These are phyloP conservation scores for Trichophyton verrucosum DNA, from an alignment of 2,329 filamentous ascomycete species.

Conservation along the genomic window DNA sequence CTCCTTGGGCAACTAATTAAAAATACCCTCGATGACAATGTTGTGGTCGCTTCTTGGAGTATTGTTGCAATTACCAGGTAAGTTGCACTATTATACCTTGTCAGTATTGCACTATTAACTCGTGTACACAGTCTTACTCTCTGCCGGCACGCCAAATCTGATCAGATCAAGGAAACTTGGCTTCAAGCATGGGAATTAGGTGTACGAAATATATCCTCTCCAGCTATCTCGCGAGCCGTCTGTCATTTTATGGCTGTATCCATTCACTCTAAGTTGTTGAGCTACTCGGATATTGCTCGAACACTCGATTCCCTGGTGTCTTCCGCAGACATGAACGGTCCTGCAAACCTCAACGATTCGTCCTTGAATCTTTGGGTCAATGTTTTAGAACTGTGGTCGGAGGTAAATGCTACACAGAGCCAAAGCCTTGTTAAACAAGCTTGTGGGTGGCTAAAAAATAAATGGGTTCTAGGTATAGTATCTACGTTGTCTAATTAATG, in stretches of 20 bases:
- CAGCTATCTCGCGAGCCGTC: constrained; percentile 61
- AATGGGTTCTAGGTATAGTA: constrained; percentile 64
- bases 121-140: constrained; percentile 22
- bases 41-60: constrained; percentile 61
- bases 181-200: constrained; percentile 63
- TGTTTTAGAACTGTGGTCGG: constrained; percentile 53
- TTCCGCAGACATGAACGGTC: constrained; percentile 70
- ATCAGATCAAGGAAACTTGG: constrained; percentile 46
- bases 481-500: neutral
- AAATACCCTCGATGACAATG: constrained; percentile 58
- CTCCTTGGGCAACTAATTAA: constrained; percentile 47
- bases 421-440: constrained; percentile 57
- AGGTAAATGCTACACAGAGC: constrained; percentile 55
- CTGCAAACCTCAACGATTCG: constrained; percentile 65
- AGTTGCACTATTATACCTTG: constrained; percentile 17
- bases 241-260: constrained; percentile 61
- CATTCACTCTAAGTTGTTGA: constrained; percentile 52
- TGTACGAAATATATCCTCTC: constrained; percentile 56
- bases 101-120: neutral
- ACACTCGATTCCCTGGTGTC: constrained; percentile 60
- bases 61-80: constrained; percentile 72
- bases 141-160: constrained; percentile 25
- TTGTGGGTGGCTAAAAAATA: constrained; percentile 67
- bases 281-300: constrained; percentile 54
- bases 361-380: constrained; percentile 60